Evolutionary conservation across 129 eudicot species (phyloP).

Genomic region (Mikania micrantha): DNA sequence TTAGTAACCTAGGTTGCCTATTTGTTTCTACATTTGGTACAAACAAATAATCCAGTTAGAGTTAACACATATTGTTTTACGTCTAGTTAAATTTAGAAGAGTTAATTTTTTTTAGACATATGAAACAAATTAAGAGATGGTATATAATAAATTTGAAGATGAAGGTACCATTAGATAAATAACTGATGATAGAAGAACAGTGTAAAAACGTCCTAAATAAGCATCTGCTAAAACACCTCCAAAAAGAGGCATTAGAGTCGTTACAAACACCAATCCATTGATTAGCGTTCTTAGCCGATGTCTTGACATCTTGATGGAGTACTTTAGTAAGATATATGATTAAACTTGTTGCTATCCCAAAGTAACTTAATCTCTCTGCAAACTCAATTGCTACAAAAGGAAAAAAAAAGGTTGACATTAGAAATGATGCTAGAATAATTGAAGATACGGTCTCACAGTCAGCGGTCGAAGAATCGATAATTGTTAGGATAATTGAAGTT

Average conservation of each 20-base stretch:
- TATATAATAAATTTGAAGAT: neutral
- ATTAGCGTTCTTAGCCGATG: conserved; percentile 70
- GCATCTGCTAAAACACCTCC: conserved; percentile 89
- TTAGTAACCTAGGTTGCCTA: neutral
- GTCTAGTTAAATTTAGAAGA: neutral
- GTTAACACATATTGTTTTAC: neutral
- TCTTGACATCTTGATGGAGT: conserved; percentile 64
- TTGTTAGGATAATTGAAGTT: no score
- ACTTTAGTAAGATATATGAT: conserved; percentile 70
- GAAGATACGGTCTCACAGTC: no score
- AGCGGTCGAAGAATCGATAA: no score
- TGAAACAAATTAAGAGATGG: neutral
- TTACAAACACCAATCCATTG: conserved; percentile 74
- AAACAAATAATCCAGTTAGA: neutral
- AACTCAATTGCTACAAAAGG: conserved; percentile 86
- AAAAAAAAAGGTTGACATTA: neutral
- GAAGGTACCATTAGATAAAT: conserved; percentile 55
- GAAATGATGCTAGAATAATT: neutral
- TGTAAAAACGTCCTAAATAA: conserved; percentile 67
- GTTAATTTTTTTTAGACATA: no score
- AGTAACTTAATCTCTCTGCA: conserved; percentile 80
- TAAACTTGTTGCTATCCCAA: conserved; percentile 70
- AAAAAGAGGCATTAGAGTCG: conserved; percentile 69
- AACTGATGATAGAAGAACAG: conserved; percentile 53
- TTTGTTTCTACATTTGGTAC: neutral